These are phyloP conservation scores for Acacia acuminata DNA, from an alignment of 306 rosid genomes.

Conservation along the genomic window DNA sequence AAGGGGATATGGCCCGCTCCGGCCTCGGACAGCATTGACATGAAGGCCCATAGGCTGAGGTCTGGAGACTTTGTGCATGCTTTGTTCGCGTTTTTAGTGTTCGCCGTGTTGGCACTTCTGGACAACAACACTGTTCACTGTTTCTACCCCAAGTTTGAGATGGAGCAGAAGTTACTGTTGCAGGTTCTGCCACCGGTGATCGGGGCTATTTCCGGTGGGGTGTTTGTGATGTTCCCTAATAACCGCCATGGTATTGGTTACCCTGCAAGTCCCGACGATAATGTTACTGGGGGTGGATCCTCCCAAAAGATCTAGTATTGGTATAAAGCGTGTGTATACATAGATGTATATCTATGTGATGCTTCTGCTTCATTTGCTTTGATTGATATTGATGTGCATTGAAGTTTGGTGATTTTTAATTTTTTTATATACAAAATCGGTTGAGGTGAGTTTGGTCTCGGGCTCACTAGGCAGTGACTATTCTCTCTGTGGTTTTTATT, in stretches of 20 bases:
- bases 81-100: conserved; percentile 47
- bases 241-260: conserved; percentile 85
- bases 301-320: conserved; percentile 11
- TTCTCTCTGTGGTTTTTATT: too few species aligned
- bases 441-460: too few species aligned
- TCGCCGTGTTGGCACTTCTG: conserved; percentile 55
- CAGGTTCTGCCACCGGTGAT: conserved; percentile 58
- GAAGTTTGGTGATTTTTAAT: too few species aligned
- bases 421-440: too few species aligned
- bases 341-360: too few species aligned
- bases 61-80: conserved; percentile 77
- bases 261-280: conserved; percentile 32
- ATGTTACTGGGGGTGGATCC: background rate
- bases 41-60: conserved; percentile 48
- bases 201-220: conserved; percentile 51
- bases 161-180: conserved; percentile 44
- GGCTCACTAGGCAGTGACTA: too few species aligned
- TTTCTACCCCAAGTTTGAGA: conserved; percentile 60
- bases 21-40: conserved; percentile 27
- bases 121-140: conserved; percentile 63
- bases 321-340: background rate
- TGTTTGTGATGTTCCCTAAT: conserved; percentile 61
- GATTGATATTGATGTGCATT: too few species aligned
- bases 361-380: too few species aligned
- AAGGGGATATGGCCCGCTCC: conserved; percentile 73